Conservation (phyloP, 2,329 filamentous ascomycete genomes). For the Decorospora gaudefroyi region DNA sequence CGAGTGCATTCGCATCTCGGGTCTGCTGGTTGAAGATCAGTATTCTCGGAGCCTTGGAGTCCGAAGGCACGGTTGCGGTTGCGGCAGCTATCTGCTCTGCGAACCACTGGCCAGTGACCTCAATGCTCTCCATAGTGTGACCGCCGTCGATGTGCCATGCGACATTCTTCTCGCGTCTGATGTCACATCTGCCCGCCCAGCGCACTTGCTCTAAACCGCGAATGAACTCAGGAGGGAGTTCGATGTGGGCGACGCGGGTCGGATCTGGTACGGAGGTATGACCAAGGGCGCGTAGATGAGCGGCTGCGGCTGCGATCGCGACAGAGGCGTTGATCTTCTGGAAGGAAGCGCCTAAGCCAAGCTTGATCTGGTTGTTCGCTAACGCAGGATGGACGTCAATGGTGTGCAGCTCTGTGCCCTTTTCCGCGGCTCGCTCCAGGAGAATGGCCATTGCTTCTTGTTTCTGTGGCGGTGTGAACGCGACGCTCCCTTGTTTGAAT, state of each 20-base stretch:
- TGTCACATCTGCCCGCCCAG: slow-evolving; percentile 79
- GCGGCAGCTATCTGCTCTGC: slow-evolving; percentile 50
- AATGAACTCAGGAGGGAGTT: slow-evolving; percentile 65
- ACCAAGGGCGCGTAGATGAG: slow-evolving; percentile 59
- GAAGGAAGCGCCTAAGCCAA: slow-evolving; percentile 65
- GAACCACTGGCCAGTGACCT: slow-evolving; percentile 78
- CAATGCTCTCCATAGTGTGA: slow-evolving; percentile 83
- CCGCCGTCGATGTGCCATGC: slow-evolving; percentile 86
- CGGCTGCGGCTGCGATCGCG: slow-evolving; percentile 62
- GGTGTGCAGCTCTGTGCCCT: slow-evolving; percentile 53
- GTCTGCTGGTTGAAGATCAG: slow-evolving; percentile 95
- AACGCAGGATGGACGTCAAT: slow-evolving; percentile 56
- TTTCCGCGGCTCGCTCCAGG: slow-evolving; percentile 59
- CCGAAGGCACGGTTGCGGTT: slow-evolving; percentile 35
- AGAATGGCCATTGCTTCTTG: slow-evolving; percentile 61
- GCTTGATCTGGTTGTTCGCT: slow-evolving; percentile 52
- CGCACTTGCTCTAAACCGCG: slow-evolving; percentile 68
- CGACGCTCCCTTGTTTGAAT: slow-evolving; percentile 68
- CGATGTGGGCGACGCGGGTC: slow-evolving; percentile 35
- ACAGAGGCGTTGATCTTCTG: slow-evolving; percentile 67
- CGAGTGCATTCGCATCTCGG: slow-evolving; percentile 70
- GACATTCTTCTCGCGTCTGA: slow-evolving; percentile 58
- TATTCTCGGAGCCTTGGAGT: slow-evolving; percentile 53
- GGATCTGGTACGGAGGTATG: slow-evolving; percentile 48
- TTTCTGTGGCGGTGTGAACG: slow-evolving; percentile 66